A percentile compares a stretch with the other conserved stretches of the same genome.
These are phyloP conservation scores for Ustilago lituana DNA, from an alignment of 1,284 basidiomycete genomes.

Conservation along the genomic window DNA sequence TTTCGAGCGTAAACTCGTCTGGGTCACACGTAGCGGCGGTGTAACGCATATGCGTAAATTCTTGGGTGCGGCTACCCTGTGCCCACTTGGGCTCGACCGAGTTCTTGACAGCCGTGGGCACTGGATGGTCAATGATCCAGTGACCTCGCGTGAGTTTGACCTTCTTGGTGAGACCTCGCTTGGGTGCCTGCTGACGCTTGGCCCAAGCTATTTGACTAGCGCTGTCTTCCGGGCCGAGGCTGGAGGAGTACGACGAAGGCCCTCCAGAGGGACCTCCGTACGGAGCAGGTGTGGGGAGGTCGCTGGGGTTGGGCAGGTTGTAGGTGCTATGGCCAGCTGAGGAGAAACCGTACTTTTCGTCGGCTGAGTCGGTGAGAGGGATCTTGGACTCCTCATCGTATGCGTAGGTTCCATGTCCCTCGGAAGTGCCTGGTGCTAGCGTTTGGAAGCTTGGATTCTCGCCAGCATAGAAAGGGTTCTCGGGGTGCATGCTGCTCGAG, in stretches of 20 bases:
- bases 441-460: conserved; percentile 46
- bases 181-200: conserved; percentile 66
- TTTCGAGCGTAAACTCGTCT: conserved; percentile 80
- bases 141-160: conserved; percentile 82
- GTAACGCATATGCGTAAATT: conserved; percentile 90
- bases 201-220: conserved; percentile 63
- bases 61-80: conserved; percentile 68
- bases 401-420: conserved; percentile 27
- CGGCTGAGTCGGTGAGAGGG: conserved; percentile 44
- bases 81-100: conserved; percentile 84
- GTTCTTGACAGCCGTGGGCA: conserved; percentile 84
- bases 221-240: conserved; percentile 49
- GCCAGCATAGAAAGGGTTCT: conserved; percentile 43
- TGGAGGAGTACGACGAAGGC: conserved; percentile 33
- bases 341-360: conserved; percentile 47
- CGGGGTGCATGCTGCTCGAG: conserved; percentile 26
- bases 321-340: conserved; percentile 17
- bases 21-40: conserved; percentile 87
- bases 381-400: conserved; percentile 53
- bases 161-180: conserved; percentile 73
- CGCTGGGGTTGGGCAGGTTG: conserved; percentile 19
- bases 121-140: conserved; percentile 71
- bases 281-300: conserved; percentile 32
- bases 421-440: conserved; percentile 26
- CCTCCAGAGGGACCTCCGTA: conserved; percentile 37